Conservation (phyloP, 75 land plant species). For the Ceratopteris richardii region DNA sequence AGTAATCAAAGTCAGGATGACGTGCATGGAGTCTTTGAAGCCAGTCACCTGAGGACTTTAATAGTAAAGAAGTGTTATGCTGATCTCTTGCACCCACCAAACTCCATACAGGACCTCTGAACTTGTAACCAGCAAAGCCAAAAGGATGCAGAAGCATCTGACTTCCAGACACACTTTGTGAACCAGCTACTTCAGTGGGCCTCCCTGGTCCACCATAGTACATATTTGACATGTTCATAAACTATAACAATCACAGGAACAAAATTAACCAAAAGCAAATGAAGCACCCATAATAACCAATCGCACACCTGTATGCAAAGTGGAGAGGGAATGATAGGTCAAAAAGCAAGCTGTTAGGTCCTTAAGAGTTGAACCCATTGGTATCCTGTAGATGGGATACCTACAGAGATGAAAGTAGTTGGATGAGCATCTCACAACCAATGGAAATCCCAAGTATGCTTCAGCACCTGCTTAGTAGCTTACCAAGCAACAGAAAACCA, state of each 20-base stretch:
- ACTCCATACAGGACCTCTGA: conserved; percentile 46
- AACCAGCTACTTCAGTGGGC: background rate
- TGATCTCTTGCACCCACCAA: conserved; percentile 21
- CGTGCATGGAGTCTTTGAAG: conserved; percentile 31
- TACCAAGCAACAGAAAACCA: conserved; percentile 30
- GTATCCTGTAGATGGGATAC: conserved; percentile 93
- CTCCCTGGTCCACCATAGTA: background rate
- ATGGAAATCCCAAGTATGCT: background rate
- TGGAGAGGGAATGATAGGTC: conserved; percentile 65
- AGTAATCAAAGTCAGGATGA: conserved; percentile 58
- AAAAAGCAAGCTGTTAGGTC: conserved; percentile 79
- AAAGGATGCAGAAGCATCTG: conserved; percentile 39
- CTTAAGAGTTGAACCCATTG: conserved; percentile 64
- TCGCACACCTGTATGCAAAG: conserved; percentile 40
- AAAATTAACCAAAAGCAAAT: background rate
- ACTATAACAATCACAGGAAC: background rate
- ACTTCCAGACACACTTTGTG: background rate
- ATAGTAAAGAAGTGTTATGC: conserved; percentile 23
- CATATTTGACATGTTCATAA: background rate
- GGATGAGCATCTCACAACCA: background rate
- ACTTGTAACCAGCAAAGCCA: conserved; percentile 65
- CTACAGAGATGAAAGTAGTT: conserved; percentile 16
- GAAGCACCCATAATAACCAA: background rate
- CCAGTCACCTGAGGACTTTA: conserved; percentile 43
- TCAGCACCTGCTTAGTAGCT: background rate